Evolutionary conservation across 805 yeast genomes (phyloP).

Genomic region (Kodamaea leandrae): DNA sequence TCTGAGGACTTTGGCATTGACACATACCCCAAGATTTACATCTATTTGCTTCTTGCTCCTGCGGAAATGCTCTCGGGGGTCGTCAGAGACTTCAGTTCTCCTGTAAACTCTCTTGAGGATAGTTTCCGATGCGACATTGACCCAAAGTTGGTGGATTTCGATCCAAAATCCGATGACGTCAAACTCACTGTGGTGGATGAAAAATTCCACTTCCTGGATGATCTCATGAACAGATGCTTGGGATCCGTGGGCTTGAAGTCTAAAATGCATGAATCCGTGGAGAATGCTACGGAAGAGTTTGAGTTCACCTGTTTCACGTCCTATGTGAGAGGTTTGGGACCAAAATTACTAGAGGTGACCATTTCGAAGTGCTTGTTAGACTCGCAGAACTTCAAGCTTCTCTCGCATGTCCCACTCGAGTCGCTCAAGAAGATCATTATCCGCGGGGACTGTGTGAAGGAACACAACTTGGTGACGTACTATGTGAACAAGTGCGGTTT

Average conservation of each 20-base stretch:
- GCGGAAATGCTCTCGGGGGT: constrained; percentile 16
- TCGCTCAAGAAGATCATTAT: constrained; percentile 19
- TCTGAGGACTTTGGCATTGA: constrained; percentile 26
- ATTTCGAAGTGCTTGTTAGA: constrained; percentile 16
- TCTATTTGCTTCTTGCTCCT: constrained; percentile 30
- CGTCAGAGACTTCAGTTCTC: constrained; percentile 23
- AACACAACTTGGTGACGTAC: constrained; percentile 48
- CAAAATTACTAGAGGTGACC: constrained; percentile 25
- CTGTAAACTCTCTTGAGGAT: constrained; percentile 19
- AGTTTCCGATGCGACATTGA: constrained; percentile 28
- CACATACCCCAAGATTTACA: constrained; percentile 14
- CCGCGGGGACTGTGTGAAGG: constrained; percentile 44
- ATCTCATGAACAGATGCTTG: constrained; percentile 22
- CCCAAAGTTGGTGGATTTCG: constrained; percentile 17
- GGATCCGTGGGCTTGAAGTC: constrained; percentile 25
- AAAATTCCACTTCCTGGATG: constrained; percentile 16
- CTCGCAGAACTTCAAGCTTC: constrained; percentile 6
- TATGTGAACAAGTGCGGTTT: constrained; percentile 44
- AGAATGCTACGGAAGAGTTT: constrained; percentile 11
- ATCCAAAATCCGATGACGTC: constrained; percentile 14
- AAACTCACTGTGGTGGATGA: constrained; percentile 17
- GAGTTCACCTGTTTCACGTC: constrained; percentile 56
- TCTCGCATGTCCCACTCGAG: constrained; percentile 7
- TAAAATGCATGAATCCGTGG: not conserved
- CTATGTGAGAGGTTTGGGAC: constrained; percentile 41